Evolutionary conservation across 108 stramenopile genomes (phyloP), one percentile per base, ranked within the genome.

Genomic region (Craspedostauros australis): DNA sequence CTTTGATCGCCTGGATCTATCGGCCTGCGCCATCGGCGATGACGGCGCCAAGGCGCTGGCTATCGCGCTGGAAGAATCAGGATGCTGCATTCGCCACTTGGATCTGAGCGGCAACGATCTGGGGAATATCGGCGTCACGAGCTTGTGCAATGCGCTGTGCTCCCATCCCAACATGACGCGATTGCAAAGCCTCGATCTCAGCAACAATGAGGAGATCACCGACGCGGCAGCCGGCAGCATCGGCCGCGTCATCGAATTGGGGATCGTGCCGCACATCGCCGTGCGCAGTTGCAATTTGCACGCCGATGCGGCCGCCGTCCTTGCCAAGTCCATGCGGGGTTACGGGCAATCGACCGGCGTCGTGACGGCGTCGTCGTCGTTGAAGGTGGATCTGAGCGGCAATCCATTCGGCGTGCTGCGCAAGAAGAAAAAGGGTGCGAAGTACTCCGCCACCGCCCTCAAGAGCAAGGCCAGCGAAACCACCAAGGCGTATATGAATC

Each of bases 71-170:
- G 69, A 68, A 30, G 56, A 54, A 15, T 46, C 70, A 47, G 75
- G 78, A 22, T 36, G 47, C 7, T 76, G 74, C 36, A 34, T 91
- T n/a, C 46, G 50, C 20, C 56, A 63, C 20, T 72, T 91, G 45
- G 73, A 82, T 68, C 60, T 91, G 54, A 87, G 89, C 60, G 77
- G 76, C 55, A 91, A 91, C 56, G 42, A 69, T 31, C 77, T 91
- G n/a, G n/a, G n/a, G 39, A 27, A 32, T 39, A n/a, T n/a, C n/a
- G n/a, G n/a, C n/a, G n/a, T n/a, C n/a, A n/a, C n/a, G n/a, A n/a
- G n/a, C n/a, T n/a, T n/a, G n/a, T n/a, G n/a, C n/a, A n/a, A n/a
- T n/a, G n/a, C n/a, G n/a, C n/a, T n/a, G n/a, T n/a, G n/a, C n/a
- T n/a, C n/a, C n/a, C n/a, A n/a, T n/a, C n/a, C n/a, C n/a, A n/a